phyloP scores from a whole-genome alignment of 768 basidiomycete genomes.

The Agrocybe pediades region DNA sequence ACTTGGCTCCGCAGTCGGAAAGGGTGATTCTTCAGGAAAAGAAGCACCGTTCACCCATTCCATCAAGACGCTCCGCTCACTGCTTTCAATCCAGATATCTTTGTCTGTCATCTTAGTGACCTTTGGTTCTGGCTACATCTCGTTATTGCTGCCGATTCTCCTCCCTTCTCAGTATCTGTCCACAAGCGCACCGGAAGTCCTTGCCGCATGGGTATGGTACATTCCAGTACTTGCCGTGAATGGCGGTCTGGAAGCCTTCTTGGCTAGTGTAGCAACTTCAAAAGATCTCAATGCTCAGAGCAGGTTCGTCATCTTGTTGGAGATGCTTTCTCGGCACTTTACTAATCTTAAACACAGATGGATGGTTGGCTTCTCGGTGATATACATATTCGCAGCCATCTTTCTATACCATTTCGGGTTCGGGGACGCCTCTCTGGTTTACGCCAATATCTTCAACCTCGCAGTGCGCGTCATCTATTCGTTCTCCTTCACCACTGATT shows the following conservation, averaged over 20 bases:
- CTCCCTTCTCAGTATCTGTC: slow-evolving; percentile 69
- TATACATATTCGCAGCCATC: slow-evolving; percentile 62
- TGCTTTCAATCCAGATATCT: slow-evolving; percentile 67
- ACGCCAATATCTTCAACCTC: slow-evolving; percentile 74
- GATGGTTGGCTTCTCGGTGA: slow-evolving; percentile 77
- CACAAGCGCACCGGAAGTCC: slow-evolving; percentile 80
- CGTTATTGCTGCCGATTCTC: slow-evolving; percentile 65
- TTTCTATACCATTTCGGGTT: slow-evolving; percentile 45
- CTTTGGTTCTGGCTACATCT: slow-evolving; percentile 78
- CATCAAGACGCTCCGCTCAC: slow-evolving; percentile 51
- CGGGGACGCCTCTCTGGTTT: slow-evolving; percentile 73
- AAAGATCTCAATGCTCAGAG: slow-evolving; percentile 71
- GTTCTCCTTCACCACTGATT: slow-evolving; percentile 47
- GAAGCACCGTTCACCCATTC: slow-evolving; percentile 36
- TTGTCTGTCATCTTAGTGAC: slow-evolving; percentile 70
- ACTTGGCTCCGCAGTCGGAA: slow-evolving; percentile 28
- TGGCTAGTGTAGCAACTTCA: slow-evolving; percentile 74
- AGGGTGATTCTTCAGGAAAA: slow-evolving; percentile 8
- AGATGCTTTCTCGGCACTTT: slow-evolving; percentile 3
- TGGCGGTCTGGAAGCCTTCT: slow-evolving; percentile 89
- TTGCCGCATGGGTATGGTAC: slow-evolving; percentile 83
- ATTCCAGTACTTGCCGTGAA: slow-evolving; percentile 90
- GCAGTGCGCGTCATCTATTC: slow-evolving; percentile 64
- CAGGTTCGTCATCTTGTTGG: slow-evolving; percentile 35
- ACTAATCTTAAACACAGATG: slow-evolving; percentile 39